phyloP scores from a whole-genome alignment of 108 stramenopile genomes.

The Nitzschia sp. region DNA sequence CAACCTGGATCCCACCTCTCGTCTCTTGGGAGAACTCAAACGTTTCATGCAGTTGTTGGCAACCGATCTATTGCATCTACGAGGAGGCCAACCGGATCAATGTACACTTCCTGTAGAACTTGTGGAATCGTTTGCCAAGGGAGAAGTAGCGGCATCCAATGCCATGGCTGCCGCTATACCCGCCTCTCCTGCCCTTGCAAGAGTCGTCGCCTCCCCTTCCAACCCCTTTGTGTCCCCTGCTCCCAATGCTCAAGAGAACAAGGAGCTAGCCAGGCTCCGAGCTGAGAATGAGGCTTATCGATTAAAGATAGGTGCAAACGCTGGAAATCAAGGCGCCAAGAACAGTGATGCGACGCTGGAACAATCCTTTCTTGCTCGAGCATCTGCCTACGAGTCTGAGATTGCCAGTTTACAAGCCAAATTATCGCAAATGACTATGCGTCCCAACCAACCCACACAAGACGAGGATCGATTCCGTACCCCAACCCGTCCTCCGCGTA shows the following conservation, averaged over 20 bases:
- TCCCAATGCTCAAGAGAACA: background rate
- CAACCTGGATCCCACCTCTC: conserved; percentile 65
- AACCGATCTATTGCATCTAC: conserved; percentile 51
- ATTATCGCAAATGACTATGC: background rate
- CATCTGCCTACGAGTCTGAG: conserved; percentile 46
- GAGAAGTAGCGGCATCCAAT: conserved; percentile 26
- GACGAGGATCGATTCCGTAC: background rate
- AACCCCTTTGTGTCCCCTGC: background rate
- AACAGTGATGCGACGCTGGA: conserved; percentile 13
- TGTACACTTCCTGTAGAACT: conserved; percentile 42
- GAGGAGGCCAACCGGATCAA: conserved; percentile 37
- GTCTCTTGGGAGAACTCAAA: conserved; percentile 43
- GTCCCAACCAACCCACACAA: background rate
- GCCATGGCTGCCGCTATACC: background rate
- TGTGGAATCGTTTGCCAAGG: conserved; percentile 42
- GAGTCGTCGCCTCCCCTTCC: background rate
- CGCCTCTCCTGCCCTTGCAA: background rate
- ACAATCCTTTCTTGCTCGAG: conserved; percentile 32
- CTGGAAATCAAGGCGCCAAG: background rate
- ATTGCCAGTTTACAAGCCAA: conserved; percentile 38
- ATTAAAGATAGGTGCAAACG: conserved; percentile 23
- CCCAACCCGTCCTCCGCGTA: background rate
- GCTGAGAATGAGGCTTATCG: conserved; percentile 48
- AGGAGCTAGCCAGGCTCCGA: conserved; percentile 14
- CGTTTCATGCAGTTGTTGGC: conserved; percentile 53